Percentiles rank a stretch among this genome's conserved stretches.
phyloP scores from a whole-genome alignment of 331 rosid genomes.

The Quercus phellos region DNA sequence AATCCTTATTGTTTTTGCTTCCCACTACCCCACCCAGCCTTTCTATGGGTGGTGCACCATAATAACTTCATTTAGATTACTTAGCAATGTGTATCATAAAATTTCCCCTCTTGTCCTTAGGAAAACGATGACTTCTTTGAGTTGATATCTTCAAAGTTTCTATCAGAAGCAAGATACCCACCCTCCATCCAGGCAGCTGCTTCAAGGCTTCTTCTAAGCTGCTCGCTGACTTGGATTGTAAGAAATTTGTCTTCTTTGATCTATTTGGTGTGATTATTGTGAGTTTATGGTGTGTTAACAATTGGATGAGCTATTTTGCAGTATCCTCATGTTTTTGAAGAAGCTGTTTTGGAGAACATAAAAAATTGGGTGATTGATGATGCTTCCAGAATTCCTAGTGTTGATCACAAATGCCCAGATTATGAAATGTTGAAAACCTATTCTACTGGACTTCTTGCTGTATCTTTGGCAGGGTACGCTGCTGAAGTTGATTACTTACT shows the following conservation, averaged over 20 bases:
- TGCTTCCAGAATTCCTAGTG: slow-evolving; percentile 32
- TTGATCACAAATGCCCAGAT: slow-evolving; percentile 59
- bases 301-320: slow-evolving; percentile 42
- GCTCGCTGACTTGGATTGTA: slow-evolving; percentile 84
- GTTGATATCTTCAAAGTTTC: slow-evolving; percentile 76
- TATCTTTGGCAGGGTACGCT: slow-evolving; percentile 70
- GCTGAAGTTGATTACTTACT: not conserved
- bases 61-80: not conserved
- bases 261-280: not conserved
- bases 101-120: slow-evolving; percentile 30
- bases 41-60: not conserved
- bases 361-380: slow-evolving; percentile 85
- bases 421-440: slow-evolving; percentile 85
- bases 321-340: slow-evolving; percentile 96
- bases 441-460: slow-evolving; percentile 89
- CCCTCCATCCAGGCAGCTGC: slow-evolving; percentile 71
- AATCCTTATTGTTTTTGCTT: too few relatives aligned
- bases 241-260: slow-evolving; percentile 15
- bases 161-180: slow-evolving; percentile 63
- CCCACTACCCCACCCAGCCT: not conserved
- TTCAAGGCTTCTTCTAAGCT: slow-evolving; percentile 66
- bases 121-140: slow-evolving; percentile 93
- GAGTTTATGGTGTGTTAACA: not conserved
- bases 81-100: not conserved
- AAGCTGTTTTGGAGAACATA: slow-evolving; percentile 60